Conservation (phyloP, 176 grass and related monocot genomes). For the Raddia guianensis region DNA sequence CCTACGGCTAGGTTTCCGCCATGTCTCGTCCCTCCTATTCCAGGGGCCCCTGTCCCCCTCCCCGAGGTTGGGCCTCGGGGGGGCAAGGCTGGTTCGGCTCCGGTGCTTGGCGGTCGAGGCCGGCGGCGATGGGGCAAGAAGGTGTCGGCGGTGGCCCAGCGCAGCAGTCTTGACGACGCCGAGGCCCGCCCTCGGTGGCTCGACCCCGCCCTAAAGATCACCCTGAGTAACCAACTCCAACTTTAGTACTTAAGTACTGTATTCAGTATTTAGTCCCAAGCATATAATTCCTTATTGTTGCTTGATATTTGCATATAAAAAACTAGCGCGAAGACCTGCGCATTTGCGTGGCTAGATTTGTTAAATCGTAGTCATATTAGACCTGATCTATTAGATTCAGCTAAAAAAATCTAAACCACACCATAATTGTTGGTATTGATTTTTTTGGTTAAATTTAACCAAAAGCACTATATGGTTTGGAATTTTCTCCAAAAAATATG, state of each 20-base stretch:
- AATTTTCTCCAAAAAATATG: too few species aligned
- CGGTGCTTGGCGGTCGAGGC: constrained; percentile 57
- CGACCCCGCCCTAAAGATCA: constrained; percentile 72
- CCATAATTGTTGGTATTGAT: too few species aligned
- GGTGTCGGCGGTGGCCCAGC: too few species aligned
- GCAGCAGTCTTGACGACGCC: too few species aligned
- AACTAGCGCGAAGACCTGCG: background rate
- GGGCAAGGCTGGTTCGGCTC: constrained; percentile 26
- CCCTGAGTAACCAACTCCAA: constrained; percentile 51
- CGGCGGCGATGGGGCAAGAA: constrained; percentile 53
- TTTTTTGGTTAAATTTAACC: too few species aligned
- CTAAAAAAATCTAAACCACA: too few species aligned
- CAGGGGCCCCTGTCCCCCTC: background rate
- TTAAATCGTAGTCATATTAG: too few species aligned
- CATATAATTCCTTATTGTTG: too few species aligned
- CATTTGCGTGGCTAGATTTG: too few species aligned
- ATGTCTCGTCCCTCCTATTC: constrained; percentile 28
- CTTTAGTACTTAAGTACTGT: background rate
- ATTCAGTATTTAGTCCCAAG: constrained; percentile 1
- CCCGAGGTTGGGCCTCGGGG: constrained; percentile 16
- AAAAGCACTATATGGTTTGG: too few species aligned
- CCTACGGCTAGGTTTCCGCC: constrained; percentile 43
- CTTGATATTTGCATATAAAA: background rate
- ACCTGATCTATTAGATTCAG: too few species aligned
- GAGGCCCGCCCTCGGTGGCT: constrained; percentile 56